phyloP scores from a whole-genome alignment of 768 basidiomycete genomes.

The Lactifluus rugatus region DNA sequence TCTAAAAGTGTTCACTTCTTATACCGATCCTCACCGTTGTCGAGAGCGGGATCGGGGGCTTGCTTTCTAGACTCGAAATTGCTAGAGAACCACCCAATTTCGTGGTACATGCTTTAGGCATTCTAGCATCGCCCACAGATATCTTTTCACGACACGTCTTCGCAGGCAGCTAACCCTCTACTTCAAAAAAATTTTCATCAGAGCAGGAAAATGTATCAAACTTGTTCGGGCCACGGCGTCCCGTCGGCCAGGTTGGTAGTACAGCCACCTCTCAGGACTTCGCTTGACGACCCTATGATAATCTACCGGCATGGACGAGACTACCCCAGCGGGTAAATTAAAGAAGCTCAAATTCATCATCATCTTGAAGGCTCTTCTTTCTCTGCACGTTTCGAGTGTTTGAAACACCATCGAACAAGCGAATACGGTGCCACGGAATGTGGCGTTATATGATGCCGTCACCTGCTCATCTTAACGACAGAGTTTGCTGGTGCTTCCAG shows the following conservation, averaged over 20 bases:
- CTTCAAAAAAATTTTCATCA: background rate
- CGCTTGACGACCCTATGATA: background rate
- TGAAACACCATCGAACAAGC: background rate
- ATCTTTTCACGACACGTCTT: background rate
- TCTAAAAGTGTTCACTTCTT: background rate
- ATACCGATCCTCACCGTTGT: slow-evolving; percentile 3
- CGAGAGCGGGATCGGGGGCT: slow-evolving; percentile 3
- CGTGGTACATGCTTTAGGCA: background rate
- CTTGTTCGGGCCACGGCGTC: background rate
- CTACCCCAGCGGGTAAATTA: background rate
- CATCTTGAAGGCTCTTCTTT: background rate
- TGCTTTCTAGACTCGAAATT: background rate
- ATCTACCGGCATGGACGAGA: background rate
- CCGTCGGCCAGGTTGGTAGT: background rate
- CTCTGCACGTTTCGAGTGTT: background rate
- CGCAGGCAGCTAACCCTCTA: background rate
- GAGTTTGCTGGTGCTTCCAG: background rate
- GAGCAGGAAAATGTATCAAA: background rate
- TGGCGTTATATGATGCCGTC: background rate
- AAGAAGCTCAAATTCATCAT: background rate
- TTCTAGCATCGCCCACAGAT: background rate
- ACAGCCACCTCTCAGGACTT: background rate
- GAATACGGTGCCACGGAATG: background rate
- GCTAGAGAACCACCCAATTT: background rate
- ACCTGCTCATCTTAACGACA: background rate